Conservation (phyloP, 2,329 filamentous ascomycete genomes). For the Fusarium tjaetaba region DNA sequence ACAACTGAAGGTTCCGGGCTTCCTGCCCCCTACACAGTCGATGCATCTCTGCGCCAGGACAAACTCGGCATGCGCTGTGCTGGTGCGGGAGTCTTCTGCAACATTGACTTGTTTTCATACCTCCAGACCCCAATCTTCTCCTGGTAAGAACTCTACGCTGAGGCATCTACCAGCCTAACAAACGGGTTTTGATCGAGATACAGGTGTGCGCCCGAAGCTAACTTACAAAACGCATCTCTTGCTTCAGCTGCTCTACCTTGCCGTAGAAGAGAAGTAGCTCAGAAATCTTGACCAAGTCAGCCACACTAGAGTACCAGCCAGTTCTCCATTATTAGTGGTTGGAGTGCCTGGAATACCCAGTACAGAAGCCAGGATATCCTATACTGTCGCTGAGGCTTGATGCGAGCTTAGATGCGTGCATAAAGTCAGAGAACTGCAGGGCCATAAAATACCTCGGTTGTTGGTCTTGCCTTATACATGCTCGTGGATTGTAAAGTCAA, state of each 20-base stretch:
- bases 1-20: rapidly evolving
- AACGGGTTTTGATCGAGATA: neutral
- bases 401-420: too few species aligned
- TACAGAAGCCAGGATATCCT: neutral
- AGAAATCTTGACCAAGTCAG: neutral
- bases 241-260: neutral
- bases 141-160: neutral
- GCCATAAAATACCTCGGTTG: too few species aligned
- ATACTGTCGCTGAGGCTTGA: rapidly evolving
- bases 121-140: neutral
- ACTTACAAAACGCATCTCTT: neutral
- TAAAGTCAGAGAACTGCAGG: too few species aligned
- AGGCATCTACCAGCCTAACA: rapidly evolving
- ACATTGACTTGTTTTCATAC: rapidly evolving
- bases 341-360: neutral
- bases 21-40: neutral
- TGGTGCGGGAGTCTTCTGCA: neutral
- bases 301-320: neutral
- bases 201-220: neutral
- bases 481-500: too few species aligned
- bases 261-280: neutral
- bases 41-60: neutral
- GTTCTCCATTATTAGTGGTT: rapidly evolving
- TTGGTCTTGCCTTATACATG: too few species aligned
- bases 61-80: neutral